Base-by-base conservation (phyloP, 257 asterid species). In the Solanum acaule region DNA sequence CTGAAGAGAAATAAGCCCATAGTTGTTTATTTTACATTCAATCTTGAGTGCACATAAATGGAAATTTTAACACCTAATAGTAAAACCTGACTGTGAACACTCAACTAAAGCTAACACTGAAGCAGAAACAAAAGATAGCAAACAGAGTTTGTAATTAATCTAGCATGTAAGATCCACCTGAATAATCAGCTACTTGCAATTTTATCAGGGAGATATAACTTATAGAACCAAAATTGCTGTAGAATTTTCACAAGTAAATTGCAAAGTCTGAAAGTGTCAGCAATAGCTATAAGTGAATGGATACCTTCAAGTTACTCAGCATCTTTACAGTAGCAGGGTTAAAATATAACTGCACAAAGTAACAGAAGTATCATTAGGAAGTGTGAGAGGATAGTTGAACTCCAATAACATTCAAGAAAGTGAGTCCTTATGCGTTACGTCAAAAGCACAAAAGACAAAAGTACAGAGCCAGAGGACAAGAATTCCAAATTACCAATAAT, bases 301-400 rank as follows among this genome's bases (percentile, higher is more conserved):
- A 67, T 91, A 98, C 99, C 99, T 98, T 98, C 92, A 96, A 92
- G 91, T 98, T 98, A 93, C 99, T 98, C 93, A 98, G 94, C 99
- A 97, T 97, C 93, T 97, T 97, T 85, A 97, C 99, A 70, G 99
- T 97, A 86, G 99, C 98, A 29, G 99, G 99, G 91, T 94, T 94
- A 90, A 97, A 97, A 92, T 97, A 98, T 77, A 98, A 91, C 99
- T 98, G 97, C 90, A 89, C 52, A 22, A 87, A 83, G 70, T 37
- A 31, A 65, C 38, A 83, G 65, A 40, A 65, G 68, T 72, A 56
- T 49, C 67, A 83, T 83, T 23, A 88, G 89, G 70, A 76, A 86
- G 79, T 23, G 46, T 8, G 27, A 70, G 67, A 46, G 33, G 71
- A 72, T 84, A 22, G 31, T 25, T 38, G 38, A 56, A 49, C 70